A percentile compares a stretch with the other conserved stretches of the same genome.
phyloP scores from a whole-genome alignment of 495 filamentous ascomycete genomes.

The Venustampulla echinocandica region DNA sequence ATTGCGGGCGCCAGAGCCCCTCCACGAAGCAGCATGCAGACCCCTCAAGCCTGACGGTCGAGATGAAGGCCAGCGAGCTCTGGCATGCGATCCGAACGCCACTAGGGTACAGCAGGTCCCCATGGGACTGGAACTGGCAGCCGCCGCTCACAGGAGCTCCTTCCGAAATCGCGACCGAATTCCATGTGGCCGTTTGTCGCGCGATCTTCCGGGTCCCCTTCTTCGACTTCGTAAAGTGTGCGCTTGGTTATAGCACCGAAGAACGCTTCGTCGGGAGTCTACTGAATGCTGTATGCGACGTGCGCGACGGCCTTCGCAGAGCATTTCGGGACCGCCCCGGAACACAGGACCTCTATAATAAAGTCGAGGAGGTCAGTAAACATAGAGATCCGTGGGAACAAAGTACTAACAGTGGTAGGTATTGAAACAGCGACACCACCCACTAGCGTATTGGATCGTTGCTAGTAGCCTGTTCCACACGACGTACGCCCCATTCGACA shows the following conservation, averaged over 20 bases:
- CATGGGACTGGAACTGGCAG: conserved; percentile 1
- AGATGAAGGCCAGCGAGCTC: conserved; percentile 2
- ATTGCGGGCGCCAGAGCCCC: not conserved
- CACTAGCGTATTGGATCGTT: conserved; percentile 3
- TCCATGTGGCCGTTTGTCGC: conserved; percentile 5
- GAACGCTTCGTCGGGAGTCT: not conserved
- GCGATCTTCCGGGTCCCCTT: conserved; percentile 10
- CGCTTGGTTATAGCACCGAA: conserved; percentile 7
- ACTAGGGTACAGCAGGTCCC: not conserved
- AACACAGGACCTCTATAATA: conserved; percentile 1
- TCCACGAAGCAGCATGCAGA: not conserved
- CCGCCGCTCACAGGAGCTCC: not conserved
- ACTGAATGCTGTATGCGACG: conserved; percentile 3
- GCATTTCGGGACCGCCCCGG: not conserved
- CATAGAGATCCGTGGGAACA: not conserved
- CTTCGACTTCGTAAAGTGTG: conserved; percentile 8
- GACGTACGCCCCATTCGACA: not conserved
- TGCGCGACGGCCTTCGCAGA: conserved; percentile 5
- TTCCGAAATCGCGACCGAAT: conserved; percentile 8
- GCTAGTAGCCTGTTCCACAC: conserved; percentile 3
- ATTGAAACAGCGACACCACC: conserved; percentile 1
- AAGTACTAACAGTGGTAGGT: conserved; percentile 7
- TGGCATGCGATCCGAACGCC: conserved; percentile 1
- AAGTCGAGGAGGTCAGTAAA: conserved; percentile 8
- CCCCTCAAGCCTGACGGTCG: conserved; percentile 3